Evolutionary conservation across 2,329 filamentous ascomycete genomes (phyloP), one percentile per base, ranked within the genome.

Genomic region (Coniochaeta prunicola): DNA sequence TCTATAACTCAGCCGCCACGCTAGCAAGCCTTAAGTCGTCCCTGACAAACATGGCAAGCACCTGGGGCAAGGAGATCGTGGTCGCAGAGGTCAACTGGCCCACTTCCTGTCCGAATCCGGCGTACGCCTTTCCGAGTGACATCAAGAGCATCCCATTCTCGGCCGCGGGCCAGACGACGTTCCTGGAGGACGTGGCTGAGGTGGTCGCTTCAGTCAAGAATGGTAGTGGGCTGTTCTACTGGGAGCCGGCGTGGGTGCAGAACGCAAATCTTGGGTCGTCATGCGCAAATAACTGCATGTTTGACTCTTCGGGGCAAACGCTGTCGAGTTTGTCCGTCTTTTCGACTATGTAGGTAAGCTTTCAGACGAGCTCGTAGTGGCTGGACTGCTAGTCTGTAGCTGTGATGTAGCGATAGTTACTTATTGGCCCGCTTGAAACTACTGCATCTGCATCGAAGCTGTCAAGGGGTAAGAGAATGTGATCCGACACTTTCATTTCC

Each of bases 51-150:
- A 80, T 91, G 76, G 81, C 80, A 13, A 77, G 70, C 45, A 80
- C 76, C 4, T 91, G 84, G 75, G 79, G 78, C 9, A 91, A 91
- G 71, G 76, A 84, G 40, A 73, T 91, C 6, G 74, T 87, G n/a
- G 83, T 91, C 3, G 86, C 84, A 0, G 88, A 91, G 72, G 86
- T 83, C 0, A 76, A 91, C 72, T 91, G 87, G 87, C 88, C 88
- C 0, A 81, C 77, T 0, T 78, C 76, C 2, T 91, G 88, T 66
- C 79, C 84, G 0, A 79, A 74, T 19, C 85, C 86, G 0, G 72
- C 69, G 1, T 82, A 82, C 61, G 62, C 76, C 0, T 90, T 89
- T 67, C 87, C 87, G 0, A 74, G 76, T 13, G 86, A 89, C 64
- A 70, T 85, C 9, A 75, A 68, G 54, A 74, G 66, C 58, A 87